phyloP scores from a whole-genome alignment of 495 filamentous ascomycete species.

The Tuber calosporum region DNA sequence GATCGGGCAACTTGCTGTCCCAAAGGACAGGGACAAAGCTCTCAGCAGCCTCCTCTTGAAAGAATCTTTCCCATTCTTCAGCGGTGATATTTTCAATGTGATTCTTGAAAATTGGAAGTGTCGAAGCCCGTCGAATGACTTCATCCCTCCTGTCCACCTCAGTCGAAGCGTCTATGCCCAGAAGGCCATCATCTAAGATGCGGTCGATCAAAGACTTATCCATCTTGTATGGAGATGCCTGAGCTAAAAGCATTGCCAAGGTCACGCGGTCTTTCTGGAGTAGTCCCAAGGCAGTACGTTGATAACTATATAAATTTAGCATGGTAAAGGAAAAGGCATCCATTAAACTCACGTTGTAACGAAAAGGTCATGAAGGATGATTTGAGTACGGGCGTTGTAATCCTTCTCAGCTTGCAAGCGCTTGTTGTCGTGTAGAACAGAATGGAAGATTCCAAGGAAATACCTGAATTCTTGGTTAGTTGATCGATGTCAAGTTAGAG shows the following conservation, averaged over 20 bases:
- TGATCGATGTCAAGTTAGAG: neutral
- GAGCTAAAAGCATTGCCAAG: constrained; percentile 89
- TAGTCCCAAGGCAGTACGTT: constrained; percentile 83
- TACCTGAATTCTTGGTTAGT: constrained; percentile 46
- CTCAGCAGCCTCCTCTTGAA: constrained; percentile 80
- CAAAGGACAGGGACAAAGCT: constrained; percentile 72
- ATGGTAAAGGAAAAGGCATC: neutral
- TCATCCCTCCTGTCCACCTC: constrained; percentile 57
- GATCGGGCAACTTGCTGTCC: constrained; percentile 55
- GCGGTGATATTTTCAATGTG: constrained; percentile 55
- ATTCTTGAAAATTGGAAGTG: constrained; percentile 66
- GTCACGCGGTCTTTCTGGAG: constrained; percentile 92
- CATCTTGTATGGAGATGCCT: constrained; percentile 89
- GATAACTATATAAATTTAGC: constrained; percentile 49
- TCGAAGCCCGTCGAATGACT: constrained; percentile 59
- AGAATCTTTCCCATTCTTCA: constrained; percentile 69
- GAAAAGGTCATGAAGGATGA: constrained; percentile 84
- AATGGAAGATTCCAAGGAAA: constrained; percentile 94
- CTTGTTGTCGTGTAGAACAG: constrained; percentile 76
- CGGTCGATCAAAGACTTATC: constrained; percentile 78
- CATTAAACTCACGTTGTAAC: constrained; percentile 52
- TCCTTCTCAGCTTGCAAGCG: constrained; percentile 64
- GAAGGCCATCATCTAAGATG: constrained; percentile 70
- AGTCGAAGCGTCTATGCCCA: constrained; percentile 71
- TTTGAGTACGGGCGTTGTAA: constrained; percentile 67